These are phyloP conservation scores for Selaginella tamariscina DNA, from an alignment of 75 land plant species.

Conservation along the genomic window DNA sequence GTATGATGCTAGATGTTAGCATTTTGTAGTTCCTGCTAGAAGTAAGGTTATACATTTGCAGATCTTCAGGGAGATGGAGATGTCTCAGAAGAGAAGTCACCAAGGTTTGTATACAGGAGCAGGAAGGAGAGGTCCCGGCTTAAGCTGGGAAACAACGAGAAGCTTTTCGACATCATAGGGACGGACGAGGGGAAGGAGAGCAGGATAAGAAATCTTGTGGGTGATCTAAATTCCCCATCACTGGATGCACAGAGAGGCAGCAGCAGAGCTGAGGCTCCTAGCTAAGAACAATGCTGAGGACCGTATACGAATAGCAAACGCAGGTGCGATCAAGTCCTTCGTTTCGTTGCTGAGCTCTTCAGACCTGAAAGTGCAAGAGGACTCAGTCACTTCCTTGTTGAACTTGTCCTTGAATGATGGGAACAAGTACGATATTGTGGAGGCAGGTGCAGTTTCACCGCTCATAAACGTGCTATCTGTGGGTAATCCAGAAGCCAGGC, in stretches of 20 bases:
- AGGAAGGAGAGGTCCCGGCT: background rate
- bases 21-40: too few relatives aligned
- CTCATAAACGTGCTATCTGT: background rate
- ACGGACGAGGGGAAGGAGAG: background rate
- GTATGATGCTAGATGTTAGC: too few relatives aligned
- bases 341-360: conserved; percentile 3
- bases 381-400: background rate
- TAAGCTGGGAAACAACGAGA: background rate
- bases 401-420: conserved; percentile 6
- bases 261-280: conserved; percentile 9
- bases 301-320: conserved; percentile 4
- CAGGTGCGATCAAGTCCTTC: conserved; percentile 5
- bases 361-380: background rate
- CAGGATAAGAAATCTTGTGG: background rate
- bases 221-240: background rate
- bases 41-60: too few relatives aligned
- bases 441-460: background rate
- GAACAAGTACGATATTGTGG: conserved; percentile 6
- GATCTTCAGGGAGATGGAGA: background rate
- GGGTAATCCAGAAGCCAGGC: conserved; percentile 4
- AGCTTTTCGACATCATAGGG: background rate
- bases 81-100: background rate
- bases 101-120: background rate
- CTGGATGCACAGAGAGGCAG: conserved; percentile 1
- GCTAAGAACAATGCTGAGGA: conserved; percentile 7